Base-by-base conservation (phyloP, 306 rosid species). In the Vicia faba region DNA sequence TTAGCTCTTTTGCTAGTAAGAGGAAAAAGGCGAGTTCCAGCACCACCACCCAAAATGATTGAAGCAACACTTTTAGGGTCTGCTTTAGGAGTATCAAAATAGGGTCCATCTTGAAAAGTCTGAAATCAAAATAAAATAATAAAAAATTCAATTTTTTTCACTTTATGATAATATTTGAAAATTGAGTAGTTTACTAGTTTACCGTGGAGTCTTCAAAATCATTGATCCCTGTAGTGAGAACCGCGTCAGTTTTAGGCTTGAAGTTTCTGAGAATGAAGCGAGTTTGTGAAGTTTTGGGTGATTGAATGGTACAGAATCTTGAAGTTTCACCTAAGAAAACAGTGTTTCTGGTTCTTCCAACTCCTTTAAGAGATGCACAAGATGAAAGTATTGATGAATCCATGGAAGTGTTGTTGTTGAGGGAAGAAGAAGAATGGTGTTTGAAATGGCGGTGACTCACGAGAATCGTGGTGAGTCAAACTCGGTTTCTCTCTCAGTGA, bases 11-110 rank as follows among this genome's bases (percentile, higher is more conserved):
- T 79, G 73, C 92, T 68, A 58, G 98, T 89, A 14, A 92, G 98
- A 78, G 96, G 98, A 83, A 82, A 87, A 28, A 92, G 75, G 60
- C 95, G 95, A 80, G 96, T 92, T 55, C 98, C 98, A 59, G 92
- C 98, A 69, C 98, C 98, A 45, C 98, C 96, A 36, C 96, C 96
- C 80, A 92, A 74, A 16, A 92, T 85, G 71, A 92, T 85, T 0
- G 98, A 87, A 83, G 96, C 98, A 7, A 92, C 88, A 44, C 81
- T 84, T 25, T 79, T 89, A 4, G 98, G 95, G 71, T 92, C 92
- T 35, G 86, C 95, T 73, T 16, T 44, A 13, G 83, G 82, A 57
- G 71, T 45, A 54, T 85, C 89, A 72, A 82, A 78, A 15, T 41
- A 1, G 18, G 86, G 85, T 66, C 58, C 72, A 45, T 80, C 74